These are phyloP conservation scores for Capronia epimyces DNA, from an alignment of 2,329 filamentous ascomycete genomes.

Conservation along the genomic window DNA sequence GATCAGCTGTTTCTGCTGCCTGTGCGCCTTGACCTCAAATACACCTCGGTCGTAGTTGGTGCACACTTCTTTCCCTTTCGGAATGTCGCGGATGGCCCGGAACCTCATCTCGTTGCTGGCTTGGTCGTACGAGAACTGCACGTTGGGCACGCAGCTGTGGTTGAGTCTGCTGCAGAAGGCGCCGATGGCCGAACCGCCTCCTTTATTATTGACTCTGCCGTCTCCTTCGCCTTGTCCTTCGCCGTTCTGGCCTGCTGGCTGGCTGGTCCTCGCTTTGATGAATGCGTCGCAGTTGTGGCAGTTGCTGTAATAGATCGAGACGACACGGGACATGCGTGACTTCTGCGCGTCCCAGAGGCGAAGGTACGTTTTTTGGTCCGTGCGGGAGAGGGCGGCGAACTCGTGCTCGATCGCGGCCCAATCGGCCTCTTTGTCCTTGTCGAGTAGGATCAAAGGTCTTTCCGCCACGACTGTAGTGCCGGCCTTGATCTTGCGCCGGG, in stretches of 20 bases:
- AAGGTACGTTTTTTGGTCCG: conserved; percentile 17
- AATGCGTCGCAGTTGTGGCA: conserved; percentile 25
- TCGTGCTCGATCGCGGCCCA: conserved; percentile 9
- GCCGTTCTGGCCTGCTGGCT: too few relatives aligned
- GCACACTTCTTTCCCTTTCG: conserved; percentile 23
- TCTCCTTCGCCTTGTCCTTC: not conserved
- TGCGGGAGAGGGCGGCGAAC: conserved; percentile 10
- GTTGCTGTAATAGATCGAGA: conserved; percentile 27
- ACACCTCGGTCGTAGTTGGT: conserved; percentile 25
- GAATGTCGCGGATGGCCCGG: conserved; percentile 23
- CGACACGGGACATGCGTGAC: conserved; percentile 19
- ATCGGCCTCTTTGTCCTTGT: conserved; percentile 19
- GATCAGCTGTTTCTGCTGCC: conserved; percentile 20
- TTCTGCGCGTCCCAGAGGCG: conserved; percentile 25
- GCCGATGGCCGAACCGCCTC: conserved; percentile 25
- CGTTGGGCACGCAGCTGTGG: conserved; percentile 26
- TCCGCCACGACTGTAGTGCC: conserved; percentile 25
- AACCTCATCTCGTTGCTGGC: conserved; percentile 19
- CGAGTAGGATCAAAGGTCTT: conserved; percentile 19
- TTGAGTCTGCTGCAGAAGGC: conserved; percentile 23
- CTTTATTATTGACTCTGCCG: not conserved
- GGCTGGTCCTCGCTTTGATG: conserved; percentile 1
- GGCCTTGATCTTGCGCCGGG: conserved; percentile 23
- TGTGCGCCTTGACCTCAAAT: conserved; percentile 6
- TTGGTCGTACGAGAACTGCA: conserved; percentile 24